phyloP scores from a whole-genome alignment of 1,284 basidiomycete genomes.

The Moniliella sp. region DNA sequence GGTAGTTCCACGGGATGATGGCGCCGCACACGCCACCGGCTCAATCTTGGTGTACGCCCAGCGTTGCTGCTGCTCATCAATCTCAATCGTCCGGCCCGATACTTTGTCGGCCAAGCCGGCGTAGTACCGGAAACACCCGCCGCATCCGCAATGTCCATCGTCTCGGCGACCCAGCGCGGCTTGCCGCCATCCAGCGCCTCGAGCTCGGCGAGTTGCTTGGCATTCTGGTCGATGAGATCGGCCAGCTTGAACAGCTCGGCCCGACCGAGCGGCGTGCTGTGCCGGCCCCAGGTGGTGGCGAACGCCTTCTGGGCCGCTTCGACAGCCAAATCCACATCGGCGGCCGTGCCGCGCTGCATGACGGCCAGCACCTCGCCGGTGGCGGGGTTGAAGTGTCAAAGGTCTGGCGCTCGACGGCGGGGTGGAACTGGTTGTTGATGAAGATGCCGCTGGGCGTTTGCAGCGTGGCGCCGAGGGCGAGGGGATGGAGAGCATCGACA shows the following conservation, averaged over 20 bases:
- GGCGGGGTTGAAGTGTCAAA: slow-evolving; percentile 9
- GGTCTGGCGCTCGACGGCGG: neutral
- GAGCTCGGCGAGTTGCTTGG: slow-evolving; percentile 4
- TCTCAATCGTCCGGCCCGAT: slow-evolving; percentile 4
- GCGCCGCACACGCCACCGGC: slow-evolving; percentile 24
- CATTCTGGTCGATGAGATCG: slow-evolving; percentile 7
- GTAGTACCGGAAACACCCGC: slow-evolving; percentile 4
- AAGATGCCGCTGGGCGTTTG: slow-evolving; percentile 8
- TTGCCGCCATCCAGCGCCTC: slow-evolving; percentile 8
- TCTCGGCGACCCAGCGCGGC: slow-evolving; percentile 6
- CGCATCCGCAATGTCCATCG: slow-evolving; percentile 3
- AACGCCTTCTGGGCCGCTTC: slow-evolving; percentile 5
- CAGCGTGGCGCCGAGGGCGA: too few species aligned
- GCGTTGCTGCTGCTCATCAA: slow-evolving; percentile 10
- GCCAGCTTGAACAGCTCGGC: slow-evolving; percentile 5
- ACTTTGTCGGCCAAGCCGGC: slow-evolving; percentile 4
- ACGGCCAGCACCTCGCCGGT: slow-evolving; percentile 8
- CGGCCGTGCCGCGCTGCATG: slow-evolving; percentile 3
- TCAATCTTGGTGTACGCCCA: too few species aligned
- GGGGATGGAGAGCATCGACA: too few species aligned
- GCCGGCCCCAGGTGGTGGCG: slow-evolving; percentile 6
- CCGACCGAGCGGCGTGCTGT: slow-evolving; percentile 4
- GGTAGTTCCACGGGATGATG: slow-evolving; percentile 26
- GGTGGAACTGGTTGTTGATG: slow-evolving; percentile 8
- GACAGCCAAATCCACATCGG: slow-evolving; percentile 12